These are phyloP conservation scores for Coprinellus aureogranulatus DNA, from an alignment of 768 basidiomycete species.

Conservation along the genomic window DNA sequence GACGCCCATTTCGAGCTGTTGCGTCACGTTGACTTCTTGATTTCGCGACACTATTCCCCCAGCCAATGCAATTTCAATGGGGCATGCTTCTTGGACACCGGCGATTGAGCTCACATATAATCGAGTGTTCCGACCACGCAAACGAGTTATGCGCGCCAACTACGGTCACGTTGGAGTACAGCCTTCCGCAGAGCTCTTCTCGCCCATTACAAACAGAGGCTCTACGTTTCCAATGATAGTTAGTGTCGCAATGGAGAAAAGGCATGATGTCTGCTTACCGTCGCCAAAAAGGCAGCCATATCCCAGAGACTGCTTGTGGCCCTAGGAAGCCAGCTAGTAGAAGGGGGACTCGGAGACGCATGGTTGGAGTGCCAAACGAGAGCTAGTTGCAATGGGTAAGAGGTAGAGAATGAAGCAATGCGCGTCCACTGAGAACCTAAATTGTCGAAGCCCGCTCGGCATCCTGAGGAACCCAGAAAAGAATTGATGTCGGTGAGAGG, in stretches of 20 bases:
- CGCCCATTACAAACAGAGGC: slow-evolving; percentile 62
- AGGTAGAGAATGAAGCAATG: too few relatives aligned
- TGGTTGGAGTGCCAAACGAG: too few relatives aligned
- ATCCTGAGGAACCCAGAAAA: too few relatives aligned
- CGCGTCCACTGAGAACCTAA: too few relatives aligned
- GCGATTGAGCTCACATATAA: slow-evolving; percentile 34
- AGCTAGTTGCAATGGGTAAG: too few relatives aligned
- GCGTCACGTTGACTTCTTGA: slow-evolving; percentile 49
- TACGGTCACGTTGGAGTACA: slow-evolving; percentile 51
- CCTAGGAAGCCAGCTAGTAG: not conserved
- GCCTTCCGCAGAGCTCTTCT: slow-evolving; percentile 55
- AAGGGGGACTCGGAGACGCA: not conserved
- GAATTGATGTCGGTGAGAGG: too few relatives aligned
- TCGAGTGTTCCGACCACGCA: slow-evolving; percentile 44
- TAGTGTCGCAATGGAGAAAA: not conserved
- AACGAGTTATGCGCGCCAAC: slow-evolving; percentile 56
- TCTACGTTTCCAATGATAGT: slow-evolving; percentile 17
- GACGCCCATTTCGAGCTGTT: slow-evolving; percentile 50
- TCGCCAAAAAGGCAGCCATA: not conserved
- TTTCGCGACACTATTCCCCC: slow-evolving; percentile 38
- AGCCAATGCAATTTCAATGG: not conserved
- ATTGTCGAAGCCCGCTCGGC: too few relatives aligned
- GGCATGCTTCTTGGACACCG: not conserved
- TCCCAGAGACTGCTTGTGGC: not conserved
- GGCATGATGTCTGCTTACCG: not conserved